phyloP scores from a whole-genome alignment of 441 rosid genomes.

The Gossypium trilobum region DNA sequence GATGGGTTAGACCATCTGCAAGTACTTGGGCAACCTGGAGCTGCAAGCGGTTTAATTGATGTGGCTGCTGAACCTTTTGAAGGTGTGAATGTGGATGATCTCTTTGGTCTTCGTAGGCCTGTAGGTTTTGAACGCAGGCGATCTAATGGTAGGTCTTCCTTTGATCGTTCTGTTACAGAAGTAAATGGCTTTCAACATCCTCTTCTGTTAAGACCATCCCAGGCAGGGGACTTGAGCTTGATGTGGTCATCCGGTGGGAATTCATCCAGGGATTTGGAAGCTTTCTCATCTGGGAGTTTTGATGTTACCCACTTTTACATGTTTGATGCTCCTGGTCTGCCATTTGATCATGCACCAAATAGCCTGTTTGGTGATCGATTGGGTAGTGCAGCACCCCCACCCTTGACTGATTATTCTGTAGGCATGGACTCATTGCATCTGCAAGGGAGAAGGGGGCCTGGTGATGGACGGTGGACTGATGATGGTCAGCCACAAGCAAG shows the following conservation, averaged over 20 bases:
- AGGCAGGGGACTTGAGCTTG: slow-evolving; percentile 54
- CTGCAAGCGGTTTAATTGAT: slow-evolving; percentile 63
- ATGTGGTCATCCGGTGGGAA: slow-evolving; percentile 61
- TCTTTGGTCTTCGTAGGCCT: slow-evolving; percentile 82
- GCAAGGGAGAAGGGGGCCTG: slow-evolving; percentile 69
- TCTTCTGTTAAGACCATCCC: slow-evolving; percentile 75
- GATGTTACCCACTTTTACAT: slow-evolving; percentile 82
- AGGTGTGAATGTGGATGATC: slow-evolving; percentile 93
- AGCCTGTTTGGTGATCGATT: slow-evolving; percentile 67
- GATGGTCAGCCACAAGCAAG: slow-evolving; percentile 88
- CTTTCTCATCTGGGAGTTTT: slow-evolving; percentile 56
- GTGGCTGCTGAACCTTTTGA: slow-evolving; percentile 92
- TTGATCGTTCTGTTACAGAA: slow-evolving; percentile 65
- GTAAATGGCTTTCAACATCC: slow-evolving; percentile 92
- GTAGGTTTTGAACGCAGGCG: slow-evolving; percentile 84
- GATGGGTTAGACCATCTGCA: slow-evolving; percentile 91
- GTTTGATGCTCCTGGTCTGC: slow-evolving; percentile 90
- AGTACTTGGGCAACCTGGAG: slow-evolving; percentile 84
- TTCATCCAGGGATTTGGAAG: slow-evolving; percentile 69
- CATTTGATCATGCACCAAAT: slow-evolving; percentile 58
- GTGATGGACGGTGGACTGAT: slow-evolving; percentile 94
- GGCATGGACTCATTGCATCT: slow-evolving; percentile 66
- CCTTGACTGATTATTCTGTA: slow-evolving; percentile 72
- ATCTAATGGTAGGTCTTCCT: slow-evolving; percentile 67
- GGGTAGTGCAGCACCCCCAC: slow-evolving; percentile 59